A percentile compares a stretch with the other conserved stretches of the same genome.
Evolutionary conservation across 345 rosid genomes (phyloP).

Genomic region (Euphorbia peplus): DNA sequence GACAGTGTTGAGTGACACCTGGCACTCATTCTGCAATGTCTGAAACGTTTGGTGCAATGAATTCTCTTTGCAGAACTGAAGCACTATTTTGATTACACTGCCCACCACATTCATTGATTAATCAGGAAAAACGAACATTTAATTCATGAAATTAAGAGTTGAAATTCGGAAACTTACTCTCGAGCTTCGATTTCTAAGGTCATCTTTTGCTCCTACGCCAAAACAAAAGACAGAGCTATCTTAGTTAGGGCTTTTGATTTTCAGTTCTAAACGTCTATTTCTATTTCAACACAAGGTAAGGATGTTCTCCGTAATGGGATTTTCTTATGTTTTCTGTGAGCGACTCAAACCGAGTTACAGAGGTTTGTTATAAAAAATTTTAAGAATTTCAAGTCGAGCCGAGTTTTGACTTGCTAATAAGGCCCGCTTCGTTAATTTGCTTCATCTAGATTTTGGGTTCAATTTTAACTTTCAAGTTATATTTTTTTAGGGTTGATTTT

Average conservation of each 20-base stretch:
- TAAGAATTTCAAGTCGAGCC: too few species aligned
- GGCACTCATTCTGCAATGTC: slow-evolving; percentile 88
- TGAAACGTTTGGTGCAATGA: slow-evolving; percentile 93
- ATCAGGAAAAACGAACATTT: not conserved
- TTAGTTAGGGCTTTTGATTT: too few species aligned
- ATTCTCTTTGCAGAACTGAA: slow-evolving; percentile 97
- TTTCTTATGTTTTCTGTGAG: too few species aligned
- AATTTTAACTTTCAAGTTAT: too few species aligned
- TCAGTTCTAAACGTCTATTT: not conserved
- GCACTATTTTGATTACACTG: slow-evolving; percentile 96
- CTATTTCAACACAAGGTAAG: too few species aligned
- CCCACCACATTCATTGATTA: slow-evolving; percentile 1
- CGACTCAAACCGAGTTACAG: too few species aligned
- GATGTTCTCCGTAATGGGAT: too few species aligned
- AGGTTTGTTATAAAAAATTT: too few species aligned
- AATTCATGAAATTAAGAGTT: not conserved
- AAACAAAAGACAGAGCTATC: not conserved
- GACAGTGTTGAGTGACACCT: slow-evolving; percentile 87
- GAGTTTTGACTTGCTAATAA: too few species aligned
- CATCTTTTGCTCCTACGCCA: slow-evolving; percentile 35
- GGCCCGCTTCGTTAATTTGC: too few species aligned
- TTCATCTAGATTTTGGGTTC: too few species aligned
- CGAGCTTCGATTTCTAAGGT: slow-evolving; percentile 93
- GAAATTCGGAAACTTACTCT: slow-evolving; percentile 51
- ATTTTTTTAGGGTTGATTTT: too few species aligned